phyloP scores from a whole-genome alignment of 345 rosid species.

The Acer negundo region DNA sequence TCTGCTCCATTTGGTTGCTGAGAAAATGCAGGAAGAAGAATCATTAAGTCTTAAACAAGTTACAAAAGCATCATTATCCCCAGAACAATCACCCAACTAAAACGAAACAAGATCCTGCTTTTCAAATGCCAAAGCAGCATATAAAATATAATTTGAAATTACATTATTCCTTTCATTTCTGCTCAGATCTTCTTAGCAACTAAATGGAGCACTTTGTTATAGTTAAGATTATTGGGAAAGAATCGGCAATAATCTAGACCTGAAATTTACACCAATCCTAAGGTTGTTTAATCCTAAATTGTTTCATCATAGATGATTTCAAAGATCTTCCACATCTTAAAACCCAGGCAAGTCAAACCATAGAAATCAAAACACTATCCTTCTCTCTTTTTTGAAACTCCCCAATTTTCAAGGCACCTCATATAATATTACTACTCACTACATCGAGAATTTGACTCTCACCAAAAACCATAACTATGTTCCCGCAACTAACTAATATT shows the following conservation, averaged over 20 bases:
- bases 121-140: neutral
- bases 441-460: neutral
- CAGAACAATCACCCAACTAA: conserved; percentile 1
- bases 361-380: neutral
- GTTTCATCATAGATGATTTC: neutral
- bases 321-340: neutral
- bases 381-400: neutral
- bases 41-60: conserved; percentile 18
- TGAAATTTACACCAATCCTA: neutral
- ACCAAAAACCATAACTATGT: neutral
- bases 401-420: neutral
- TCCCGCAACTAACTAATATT: neutral
- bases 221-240: neutral
- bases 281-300: neutral
- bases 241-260: neutral
- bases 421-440: neutral
- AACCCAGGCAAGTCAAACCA: neutral
- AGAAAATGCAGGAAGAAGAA: conserved; percentile 43
- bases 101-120: conserved; percentile 9
- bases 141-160: conserved; percentile 1
- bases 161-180: neutral
- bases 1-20: conserved; percentile 51
- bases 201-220: neutral
- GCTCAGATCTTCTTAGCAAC: conserved; percentile 11
- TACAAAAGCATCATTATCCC: conserved; percentile 16